Evolutionary conservation across 805 yeast species (phyloP), one percentile per base, ranked within the genome.

Genomic region (Grigorovia jiainica): DNA sequence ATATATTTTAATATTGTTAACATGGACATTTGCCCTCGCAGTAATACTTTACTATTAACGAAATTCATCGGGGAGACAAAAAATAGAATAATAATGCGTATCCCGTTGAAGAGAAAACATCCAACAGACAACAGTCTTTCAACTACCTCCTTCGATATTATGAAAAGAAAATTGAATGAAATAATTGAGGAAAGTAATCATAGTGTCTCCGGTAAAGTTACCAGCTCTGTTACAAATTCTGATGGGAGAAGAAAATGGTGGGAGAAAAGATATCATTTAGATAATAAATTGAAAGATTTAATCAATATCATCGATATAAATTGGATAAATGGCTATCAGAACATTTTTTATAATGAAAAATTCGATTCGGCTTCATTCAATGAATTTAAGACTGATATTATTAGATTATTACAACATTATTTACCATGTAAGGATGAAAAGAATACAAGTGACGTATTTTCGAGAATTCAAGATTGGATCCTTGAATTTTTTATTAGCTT

Each of bases 271-370:
- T 75, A 74, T 42, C 61, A 59, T 0, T 63, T 87, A 15, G 96
- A 90, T 57, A 57, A 65, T 8, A 60, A 71, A 37, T 54, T 90
- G 40, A 58, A 70, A 32, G 59, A 58, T 1, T 58, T 87, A n/a
- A 55, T 90, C n/a, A 51, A 57, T 1, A 65, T 66, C 25, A 71
- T 85, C 7, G 90, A 86, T 42, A 57, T 58, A 18, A 63, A 66
- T 42, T 85, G 96, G 89, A 63, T 90, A 30, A 87, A 90, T 11
- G 94, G 90, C 0, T 83, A 87, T 49, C 64, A 64, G 40, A 79
- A 87, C 0, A 54, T 86, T 2, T 81, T 89, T 54, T 63, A 66
- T 33, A 62, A 64, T 1, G 47, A 47, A 7, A 50, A 51, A 2
- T 47, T 63, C 1, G 58, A 65, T 13, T 42, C 48, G 8, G 51